Evolutionary conservation across 139 green algal species (phyloP).

Genomic region (Mesotaenium endlicherianum): DNA sequence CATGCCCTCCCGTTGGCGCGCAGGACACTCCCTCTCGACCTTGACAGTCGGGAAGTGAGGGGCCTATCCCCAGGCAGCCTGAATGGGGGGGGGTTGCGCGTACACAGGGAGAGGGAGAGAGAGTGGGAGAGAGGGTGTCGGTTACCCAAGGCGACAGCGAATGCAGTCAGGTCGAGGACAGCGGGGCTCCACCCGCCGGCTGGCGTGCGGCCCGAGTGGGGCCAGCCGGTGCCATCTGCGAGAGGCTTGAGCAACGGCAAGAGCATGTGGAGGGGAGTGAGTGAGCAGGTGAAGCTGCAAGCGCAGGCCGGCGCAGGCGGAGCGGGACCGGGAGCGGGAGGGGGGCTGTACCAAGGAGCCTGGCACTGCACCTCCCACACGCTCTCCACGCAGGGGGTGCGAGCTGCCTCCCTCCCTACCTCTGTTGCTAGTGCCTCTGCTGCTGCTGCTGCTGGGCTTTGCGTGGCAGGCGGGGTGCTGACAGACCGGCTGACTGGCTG

Average conservation of each 20-base stretch:
- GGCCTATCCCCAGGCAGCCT: no score
- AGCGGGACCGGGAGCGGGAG: background rate
- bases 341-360: background rate
- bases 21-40: no score
- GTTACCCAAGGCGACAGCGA: no score
- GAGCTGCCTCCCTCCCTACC: background rate
- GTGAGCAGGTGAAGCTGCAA: conserved; percentile 43
- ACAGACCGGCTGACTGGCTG: background rate
- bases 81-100: no score
- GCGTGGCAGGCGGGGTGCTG: background rate
- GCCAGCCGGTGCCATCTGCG: background rate
- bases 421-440: conserved; percentile 5
- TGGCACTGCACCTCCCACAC: conserved; percentile 37
- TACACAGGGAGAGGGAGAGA: no score
- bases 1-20: no score
- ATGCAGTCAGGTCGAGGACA: no score
- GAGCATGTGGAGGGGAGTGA: background rate
- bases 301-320: conserved; percentile 19
- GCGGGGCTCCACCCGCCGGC: no score
- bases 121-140: no score
- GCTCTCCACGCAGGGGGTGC: conserved; percentile 47
- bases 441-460: background rate
- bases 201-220: background rate
- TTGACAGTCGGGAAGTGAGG: no score
- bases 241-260: background rate